phyloP scores from a whole-genome alignment of 345 rosid genomes.

The Melaleuca alternifolia region DNA sequence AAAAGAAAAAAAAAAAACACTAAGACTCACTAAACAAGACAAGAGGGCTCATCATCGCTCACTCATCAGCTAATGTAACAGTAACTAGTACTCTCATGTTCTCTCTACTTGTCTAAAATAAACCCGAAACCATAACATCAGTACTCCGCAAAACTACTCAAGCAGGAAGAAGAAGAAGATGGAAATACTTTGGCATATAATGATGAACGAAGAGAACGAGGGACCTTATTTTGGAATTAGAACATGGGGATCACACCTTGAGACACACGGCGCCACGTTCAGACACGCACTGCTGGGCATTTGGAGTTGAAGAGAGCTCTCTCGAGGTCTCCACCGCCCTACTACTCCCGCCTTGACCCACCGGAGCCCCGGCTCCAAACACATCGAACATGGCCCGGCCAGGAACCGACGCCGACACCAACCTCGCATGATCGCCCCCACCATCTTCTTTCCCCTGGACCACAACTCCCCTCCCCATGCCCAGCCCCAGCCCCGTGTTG shows the following conservation, averaged over 20 bases:
- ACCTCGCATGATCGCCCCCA: background rate
- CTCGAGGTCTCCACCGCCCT: slow-evolving; percentile 26
- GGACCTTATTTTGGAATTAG: background rate
- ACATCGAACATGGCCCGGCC: slow-evolving; percentile 11
- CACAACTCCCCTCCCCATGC: slow-evolving; percentile 6
- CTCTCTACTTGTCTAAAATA: background rate
- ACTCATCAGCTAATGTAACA: background rate
- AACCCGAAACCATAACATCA: background rate
- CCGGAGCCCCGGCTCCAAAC: slow-evolving; percentile 9
- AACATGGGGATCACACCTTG: slow-evolving; percentile 32
- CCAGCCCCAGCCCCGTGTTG: background rate
- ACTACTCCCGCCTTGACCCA: background rate
- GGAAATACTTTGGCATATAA: background rate
- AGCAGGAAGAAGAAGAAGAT: background rate
- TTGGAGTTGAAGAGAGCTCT: slow-evolving; percentile 95
- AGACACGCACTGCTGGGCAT: slow-evolving; percentile 9
- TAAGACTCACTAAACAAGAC: background rate
- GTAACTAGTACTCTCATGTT: background rate
- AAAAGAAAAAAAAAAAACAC: background rate
- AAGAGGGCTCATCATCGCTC: background rate
- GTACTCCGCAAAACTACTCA: background rate
- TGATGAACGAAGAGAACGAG: too few species aligned
- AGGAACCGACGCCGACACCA: slow-evolving; percentile 5
- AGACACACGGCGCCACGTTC: slow-evolving; percentile 32
- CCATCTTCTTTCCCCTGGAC: slow-evolving; percentile 12